Evolutionary conservation across 768 basidiomycete genomes (phyloP).

Genomic region (Suillus sp.): DNA sequence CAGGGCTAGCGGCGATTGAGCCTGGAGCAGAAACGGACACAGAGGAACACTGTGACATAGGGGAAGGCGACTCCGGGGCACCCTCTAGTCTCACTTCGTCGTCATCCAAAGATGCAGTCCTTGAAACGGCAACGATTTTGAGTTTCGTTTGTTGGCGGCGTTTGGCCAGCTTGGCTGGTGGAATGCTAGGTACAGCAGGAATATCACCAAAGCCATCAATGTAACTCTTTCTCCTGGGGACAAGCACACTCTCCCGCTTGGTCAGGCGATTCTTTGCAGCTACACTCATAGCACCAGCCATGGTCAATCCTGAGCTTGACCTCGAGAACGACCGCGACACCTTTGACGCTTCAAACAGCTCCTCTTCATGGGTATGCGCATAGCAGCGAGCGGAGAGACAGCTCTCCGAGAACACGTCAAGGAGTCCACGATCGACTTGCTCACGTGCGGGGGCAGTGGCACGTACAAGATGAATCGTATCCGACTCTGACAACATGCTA

Average conservation of each 20-base stretch:
- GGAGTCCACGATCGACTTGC: slow-evolving; percentile 74
- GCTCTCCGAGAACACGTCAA: slow-evolving; percentile 78
- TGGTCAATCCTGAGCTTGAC: slow-evolving; percentile 60
- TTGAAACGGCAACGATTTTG: slow-evolving; percentile 29
- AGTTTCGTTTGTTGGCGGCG: slow-evolving; percentile 31
- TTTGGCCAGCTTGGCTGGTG: slow-evolving; percentile 18
- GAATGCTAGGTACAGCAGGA: slow-evolving; percentile 1
- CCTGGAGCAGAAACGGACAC: slow-evolving; percentile 28
- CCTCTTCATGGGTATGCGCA: slow-evolving; percentile 62
- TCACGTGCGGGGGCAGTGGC: slow-evolving; percentile 64
- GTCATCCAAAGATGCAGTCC: slow-evolving; percentile 23
- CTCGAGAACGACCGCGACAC: slow-evolving; percentile 49
- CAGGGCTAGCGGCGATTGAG: slow-evolving; percentile 22
- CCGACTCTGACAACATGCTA: slow-evolving; percentile 45
- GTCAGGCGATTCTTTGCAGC: slow-evolving; percentile 60
- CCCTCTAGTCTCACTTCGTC: slow-evolving; percentile 28
- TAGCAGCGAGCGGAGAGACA: slow-evolving; percentile 70
- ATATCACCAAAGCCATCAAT: slow-evolving; percentile 25
- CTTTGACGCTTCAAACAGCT: slow-evolving; percentile 59
- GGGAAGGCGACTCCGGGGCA: slow-evolving; percentile 37
- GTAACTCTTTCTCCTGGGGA: slow-evolving; percentile 59
- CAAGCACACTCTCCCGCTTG: slow-evolving; percentile 70
- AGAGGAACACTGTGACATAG: slow-evolving; percentile 43
- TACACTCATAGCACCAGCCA: slow-evolving; percentile 55
- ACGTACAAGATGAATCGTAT: slow-evolving; percentile 67